A percentile compares a stretch with the other conserved stretches of the same genome.
Conservation (phyloP, 148 eudicot genomes). For the Nyssa sinensis region DNA sequence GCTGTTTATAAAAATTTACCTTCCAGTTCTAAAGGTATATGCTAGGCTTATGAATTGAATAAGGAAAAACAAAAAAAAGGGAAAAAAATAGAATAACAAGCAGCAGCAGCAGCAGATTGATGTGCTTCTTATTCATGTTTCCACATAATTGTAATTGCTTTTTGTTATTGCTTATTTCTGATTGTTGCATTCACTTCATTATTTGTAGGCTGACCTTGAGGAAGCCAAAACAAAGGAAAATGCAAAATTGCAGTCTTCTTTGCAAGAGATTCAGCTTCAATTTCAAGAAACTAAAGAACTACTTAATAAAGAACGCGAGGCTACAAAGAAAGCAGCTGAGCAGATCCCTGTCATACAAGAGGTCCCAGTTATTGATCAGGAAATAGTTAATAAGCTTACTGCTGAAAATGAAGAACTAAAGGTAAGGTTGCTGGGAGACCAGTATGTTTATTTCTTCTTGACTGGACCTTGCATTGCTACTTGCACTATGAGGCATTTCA, state of each 20-base stretch:
- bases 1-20: too few species aligned
- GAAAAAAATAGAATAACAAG: too few species aligned
- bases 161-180: conserved; percentile 8
- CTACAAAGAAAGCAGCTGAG: conserved; percentile 39
- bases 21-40: too few species aligned
- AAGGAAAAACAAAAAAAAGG: too few species aligned
- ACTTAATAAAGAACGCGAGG: conserved; percentile 57
- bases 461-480: not conserved
- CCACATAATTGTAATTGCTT: not conserved
- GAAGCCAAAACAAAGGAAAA: conserved; percentile 74
- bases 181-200: conserved; percentile 1
- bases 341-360: conserved; percentile 42
- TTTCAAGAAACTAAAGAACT: conserved; percentile 53
- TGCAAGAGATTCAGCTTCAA: conserved; percentile 63
- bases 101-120: too few species aligned
- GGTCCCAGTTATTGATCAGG: conserved; percentile 46
- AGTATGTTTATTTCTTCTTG: not conserved
- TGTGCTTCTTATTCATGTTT: conserved; percentile 2
- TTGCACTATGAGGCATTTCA: too few species aligned
- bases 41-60: too few species aligned
- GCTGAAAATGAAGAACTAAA: conserved; percentile 73
- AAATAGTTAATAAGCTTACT: conserved; percentile 47
- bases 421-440: conserved; percentile 31
- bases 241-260: conserved; percentile 53
- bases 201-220: conserved; percentile 58